Conservation (phyloP, 805 yeast genomes). For the Candida arabinofermentans region DNA sequence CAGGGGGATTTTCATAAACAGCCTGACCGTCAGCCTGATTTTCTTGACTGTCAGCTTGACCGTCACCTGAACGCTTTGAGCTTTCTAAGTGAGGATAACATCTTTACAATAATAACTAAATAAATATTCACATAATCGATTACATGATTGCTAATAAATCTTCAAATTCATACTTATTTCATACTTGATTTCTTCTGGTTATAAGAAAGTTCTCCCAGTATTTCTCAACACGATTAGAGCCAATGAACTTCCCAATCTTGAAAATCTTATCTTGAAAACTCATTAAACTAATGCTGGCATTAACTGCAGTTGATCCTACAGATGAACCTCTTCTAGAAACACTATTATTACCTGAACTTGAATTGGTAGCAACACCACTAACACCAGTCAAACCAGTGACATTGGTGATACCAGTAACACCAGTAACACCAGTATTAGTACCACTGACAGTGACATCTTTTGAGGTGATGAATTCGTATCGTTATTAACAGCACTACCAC, state of each 20-base stretch:
- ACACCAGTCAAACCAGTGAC: not conserved
- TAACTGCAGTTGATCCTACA: not conserved
- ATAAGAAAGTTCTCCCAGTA: conserved; percentile 25
- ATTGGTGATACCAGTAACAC: not conserved
- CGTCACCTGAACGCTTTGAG: too few relatives aligned
- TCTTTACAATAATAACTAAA: too few relatives aligned
- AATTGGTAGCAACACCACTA: not conserved
- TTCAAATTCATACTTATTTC: too few relatives aligned
- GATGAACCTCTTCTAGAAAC: not conserved
- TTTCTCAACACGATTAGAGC: conserved; percentile 28
- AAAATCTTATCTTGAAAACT: conserved; percentile 22
- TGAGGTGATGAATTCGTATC: not conserved
- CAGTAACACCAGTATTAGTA: not conserved
- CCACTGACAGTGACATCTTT: not conserved
- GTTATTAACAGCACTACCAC: not conserved
- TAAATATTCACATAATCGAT: too few relatives aligned
- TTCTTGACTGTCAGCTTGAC: too few relatives aligned
- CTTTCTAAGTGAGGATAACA: too few relatives aligned
- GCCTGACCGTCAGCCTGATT: too few relatives aligned
- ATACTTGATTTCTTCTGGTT: conserved; percentile 1
- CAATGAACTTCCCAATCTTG: conserved; percentile 27
- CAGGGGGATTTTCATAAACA: not conserved
- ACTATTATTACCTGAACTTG: not conserved
- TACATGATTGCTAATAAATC: not conserved
- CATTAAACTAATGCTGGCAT: not conserved